Base-by-base conservation (phyloP, 1,284 basidiomycete genomes). In the Apiotrichum gracile region DNA sequence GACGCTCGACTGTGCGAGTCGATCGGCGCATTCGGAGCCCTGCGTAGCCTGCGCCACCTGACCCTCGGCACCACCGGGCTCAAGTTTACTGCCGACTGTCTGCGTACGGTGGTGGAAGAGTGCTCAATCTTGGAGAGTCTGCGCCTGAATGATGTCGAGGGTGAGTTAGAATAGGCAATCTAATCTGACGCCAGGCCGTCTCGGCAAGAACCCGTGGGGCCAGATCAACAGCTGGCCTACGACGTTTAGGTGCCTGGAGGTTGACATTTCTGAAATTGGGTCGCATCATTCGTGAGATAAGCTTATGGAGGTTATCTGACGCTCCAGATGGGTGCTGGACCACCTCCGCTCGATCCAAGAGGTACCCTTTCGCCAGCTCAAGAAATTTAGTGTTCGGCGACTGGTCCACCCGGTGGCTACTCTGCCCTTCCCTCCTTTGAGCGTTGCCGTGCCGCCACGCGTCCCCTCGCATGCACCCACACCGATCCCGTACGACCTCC, bases 181-280 rank as follows among this genome's bases (percentile, higher is more conserved):
- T 21, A 2, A 16, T 14, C 37, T 47, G 33, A 57, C 50, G 27
- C 5, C 38, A 68, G 64, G 67, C 37, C 65, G 64, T 12, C 52
- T 69, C 10, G 62, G 61, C 35, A 64, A 64, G 49, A 60, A 62
- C 47, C 62, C 65, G 2, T 69, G 67, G 67, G 44, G 41, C 0
- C 29, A 25, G 49, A 63, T 69, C 39, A 54, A 55, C 9, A 16
- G 22, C 14, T 67, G 65, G 65, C 67, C 65, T 7, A 3, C 42
- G 6, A 51, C 43, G 0, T 49, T 69, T 27, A 27, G 40, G 13
- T 51, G 49, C 4, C 43, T 69, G 12, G 52, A 53, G 41, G 53
- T 69, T 10, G 59, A 60, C 4, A 59, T 65, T 34, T 17, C 51
- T 4, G 67, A 69, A 34, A 46, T 43, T 12, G 58, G 59, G 5